Evolutionary conservation across 2,329 filamentous ascomycete genomes (phyloP).

Genomic region (Leptographium procerum): DNA sequence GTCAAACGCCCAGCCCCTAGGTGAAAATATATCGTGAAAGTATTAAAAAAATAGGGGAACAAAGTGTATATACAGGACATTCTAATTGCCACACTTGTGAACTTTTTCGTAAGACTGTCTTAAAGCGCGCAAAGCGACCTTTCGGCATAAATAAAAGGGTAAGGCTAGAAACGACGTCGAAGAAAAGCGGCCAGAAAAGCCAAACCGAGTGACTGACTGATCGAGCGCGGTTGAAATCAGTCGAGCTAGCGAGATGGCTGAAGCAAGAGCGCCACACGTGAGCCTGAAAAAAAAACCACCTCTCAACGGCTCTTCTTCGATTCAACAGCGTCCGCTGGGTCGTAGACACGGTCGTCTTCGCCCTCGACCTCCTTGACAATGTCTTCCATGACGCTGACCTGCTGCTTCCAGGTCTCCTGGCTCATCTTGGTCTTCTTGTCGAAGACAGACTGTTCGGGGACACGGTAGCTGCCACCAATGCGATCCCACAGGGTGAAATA

Average conservation of each 20-base stretch:
- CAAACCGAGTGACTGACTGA: background rate
- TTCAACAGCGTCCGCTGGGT: conserved; percentile 16
- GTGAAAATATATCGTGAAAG: background rate
- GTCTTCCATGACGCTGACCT: conserved; percentile 63
- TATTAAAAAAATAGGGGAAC: background rate
- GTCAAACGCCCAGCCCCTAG: background rate
- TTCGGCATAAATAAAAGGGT: background rate
- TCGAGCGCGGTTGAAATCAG: no score
- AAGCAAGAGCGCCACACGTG: background rate
- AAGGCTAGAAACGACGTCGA: background rate
- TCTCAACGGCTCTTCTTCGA: conserved; percentile 31
- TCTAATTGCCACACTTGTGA: background rate
- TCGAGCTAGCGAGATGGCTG: background rate
- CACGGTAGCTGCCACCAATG: conserved; percentile 73
- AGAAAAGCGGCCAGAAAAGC: background rate
- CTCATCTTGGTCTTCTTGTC: conserved; percentile 77
- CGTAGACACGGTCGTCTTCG: conserved; percentile 39
- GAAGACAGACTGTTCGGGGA: conserved; percentile 79
- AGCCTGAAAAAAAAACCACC: background rate
- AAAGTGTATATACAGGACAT: conserved; percentile 6
- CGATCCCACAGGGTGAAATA: conserved; percentile 91
- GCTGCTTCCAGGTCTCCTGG: conserved; percentile 65
- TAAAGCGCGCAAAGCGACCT: background rate
- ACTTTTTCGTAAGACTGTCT: conserved; percentile 5
- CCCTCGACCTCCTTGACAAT: conserved; percentile 62